Evolutionary conservation across 108 stramenopile species (phyloP).

Genomic region (Nitzschia sp.): DNA sequence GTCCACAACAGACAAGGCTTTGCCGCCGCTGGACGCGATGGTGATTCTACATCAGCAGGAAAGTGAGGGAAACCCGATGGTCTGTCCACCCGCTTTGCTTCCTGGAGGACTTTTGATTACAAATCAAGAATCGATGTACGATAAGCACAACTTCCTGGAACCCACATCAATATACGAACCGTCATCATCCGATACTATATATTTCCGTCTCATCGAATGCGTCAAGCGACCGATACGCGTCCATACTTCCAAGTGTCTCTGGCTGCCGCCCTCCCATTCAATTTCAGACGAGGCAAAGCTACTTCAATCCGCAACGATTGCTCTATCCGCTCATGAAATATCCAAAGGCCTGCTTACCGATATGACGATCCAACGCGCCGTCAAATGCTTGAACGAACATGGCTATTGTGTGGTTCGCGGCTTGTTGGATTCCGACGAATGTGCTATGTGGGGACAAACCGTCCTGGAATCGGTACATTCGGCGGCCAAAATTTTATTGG

Average conservation of each 20-base stretch:
- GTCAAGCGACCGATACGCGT: constrained; percentile 15
- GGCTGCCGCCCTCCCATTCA: constrained; percentile 28
- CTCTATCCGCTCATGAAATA: constrained; percentile 35
- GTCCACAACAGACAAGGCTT: not conserved
- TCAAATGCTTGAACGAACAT: constrained; percentile 37
- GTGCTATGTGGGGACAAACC: constrained; percentile 58
- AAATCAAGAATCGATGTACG: not conserved
- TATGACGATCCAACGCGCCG: constrained; percentile 43
- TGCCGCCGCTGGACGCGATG: not conserved
- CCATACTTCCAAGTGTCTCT: constrained; percentile 43
- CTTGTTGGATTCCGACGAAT: constrained; percentile 50
- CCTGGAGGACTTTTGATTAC: constrained; percentile 3
- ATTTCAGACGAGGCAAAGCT: constrained; percentile 18
- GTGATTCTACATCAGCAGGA: not conserved
- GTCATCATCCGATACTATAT: not conserved
- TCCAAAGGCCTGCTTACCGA: constrained; percentile 27
- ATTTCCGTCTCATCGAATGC: not conserved
- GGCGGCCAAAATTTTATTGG: constrained; percentile 49
- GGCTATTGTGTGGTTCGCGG: constrained; percentile 66
- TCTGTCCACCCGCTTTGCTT: not conserved
- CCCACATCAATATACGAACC: not conserved
- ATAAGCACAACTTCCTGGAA: not conserved
- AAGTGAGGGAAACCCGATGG: not conserved
- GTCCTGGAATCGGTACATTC: constrained; percentile 57
- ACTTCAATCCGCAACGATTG: constrained; percentile 31